These are phyloP conservation scores for Fusarium decemcellulare DNA, from an alignment of 2,329 filamentous ascomycete species.

Conservation along the genomic window DNA sequence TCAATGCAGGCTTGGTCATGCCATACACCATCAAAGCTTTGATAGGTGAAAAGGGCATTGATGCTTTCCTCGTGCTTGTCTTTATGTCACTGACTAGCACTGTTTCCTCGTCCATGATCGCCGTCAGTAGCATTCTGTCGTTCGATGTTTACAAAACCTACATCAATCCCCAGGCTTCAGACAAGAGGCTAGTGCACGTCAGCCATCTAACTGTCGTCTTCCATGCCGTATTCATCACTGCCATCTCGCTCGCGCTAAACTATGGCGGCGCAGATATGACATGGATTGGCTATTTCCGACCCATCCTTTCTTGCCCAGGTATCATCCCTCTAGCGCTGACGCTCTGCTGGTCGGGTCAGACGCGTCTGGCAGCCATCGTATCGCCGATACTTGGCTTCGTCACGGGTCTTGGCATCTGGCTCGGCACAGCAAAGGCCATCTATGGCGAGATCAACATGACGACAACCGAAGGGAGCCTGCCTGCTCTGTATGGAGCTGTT, in stretches of 20 bases:
- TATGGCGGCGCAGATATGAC: slow-evolving; percentile 9
- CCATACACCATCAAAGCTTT: slow-evolving; percentile 9
- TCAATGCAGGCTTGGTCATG: slow-evolving; percentile 5
- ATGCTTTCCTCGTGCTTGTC: slow-evolving; percentile 1
- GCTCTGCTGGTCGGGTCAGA: too few species aligned
- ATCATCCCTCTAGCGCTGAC: not conserved
- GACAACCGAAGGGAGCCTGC: too few species aligned
- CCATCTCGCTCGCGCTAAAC: not conserved
- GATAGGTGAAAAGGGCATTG: slow-evolving; percentile 6
- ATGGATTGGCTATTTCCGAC: slow-evolving; percentile 5
- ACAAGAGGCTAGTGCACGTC: too few species aligned
- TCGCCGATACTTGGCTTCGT: too few species aligned
- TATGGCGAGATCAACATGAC: too few species aligned
- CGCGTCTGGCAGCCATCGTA: too few species aligned
- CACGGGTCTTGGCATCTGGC: too few species aligned
- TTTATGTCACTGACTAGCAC: slow-evolving; percentile 13
- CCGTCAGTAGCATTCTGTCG: not conserved
- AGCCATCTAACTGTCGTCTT: too few species aligned
- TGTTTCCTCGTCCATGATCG: slow-evolving; percentile 2
- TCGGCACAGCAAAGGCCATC: too few species aligned
- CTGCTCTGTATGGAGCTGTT: too few species aligned
- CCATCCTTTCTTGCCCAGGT: not conserved
- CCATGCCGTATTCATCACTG: too few species aligned
- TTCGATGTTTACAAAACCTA: slow-evolving; percentile 16
- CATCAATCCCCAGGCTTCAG: not conserved